phyloP scores from a whole-genome alignment of 371 early-diverging fungal genomes.

The Mortierella sp. region DNA sequence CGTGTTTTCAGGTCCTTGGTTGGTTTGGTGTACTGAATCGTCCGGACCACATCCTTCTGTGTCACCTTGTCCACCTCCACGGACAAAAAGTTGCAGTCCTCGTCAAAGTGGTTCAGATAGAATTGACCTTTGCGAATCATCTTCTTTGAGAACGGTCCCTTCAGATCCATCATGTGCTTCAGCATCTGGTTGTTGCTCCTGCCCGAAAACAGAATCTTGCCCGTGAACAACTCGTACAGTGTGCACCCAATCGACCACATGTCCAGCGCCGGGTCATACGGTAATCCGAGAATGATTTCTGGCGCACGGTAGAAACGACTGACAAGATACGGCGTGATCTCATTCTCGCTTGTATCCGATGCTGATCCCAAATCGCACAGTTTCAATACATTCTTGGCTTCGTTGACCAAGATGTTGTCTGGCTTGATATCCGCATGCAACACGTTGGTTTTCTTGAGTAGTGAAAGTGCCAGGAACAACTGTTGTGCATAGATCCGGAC shows the following conservation, averaged over 20 bases:
- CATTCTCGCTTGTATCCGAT: slow-evolving; percentile 85
- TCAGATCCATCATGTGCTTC: slow-evolving; percentile 90
- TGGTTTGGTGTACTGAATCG: slow-evolving; percentile 73
- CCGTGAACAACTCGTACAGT: slow-evolving; percentile 96
- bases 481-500: slow-evolving; percentile 94
- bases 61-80: slow-evolving; percentile 77
- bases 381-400: slow-evolving; percentile 83
- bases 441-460: slow-evolving; percentile 84
- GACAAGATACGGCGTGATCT: slow-evolving; percentile 95
- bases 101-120: slow-evolving; percentile 86
- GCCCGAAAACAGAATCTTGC: slow-evolving; percentile 94
- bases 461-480: slow-evolving; percentile 85
- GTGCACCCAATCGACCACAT: slow-evolving; percentile 99
- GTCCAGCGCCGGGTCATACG: slow-evolving; percentile 90
- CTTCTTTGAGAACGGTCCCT: slow-evolving; percentile 88
- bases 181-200: slow-evolving; percentile 97
- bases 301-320: slow-evolving; percentile 99
- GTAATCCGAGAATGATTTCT: slow-evolving; percentile 96
- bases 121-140: slow-evolving; percentile 87
- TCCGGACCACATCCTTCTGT: slow-evolving; percentile 77
- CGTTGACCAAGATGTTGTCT: slow-evolving; percentile 94
- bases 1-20: slow-evolving; percentile 76
- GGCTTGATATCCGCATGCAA: slow-evolving; percentile 99
- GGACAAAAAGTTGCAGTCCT: slow-evolving; percentile 72
- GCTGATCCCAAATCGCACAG: slow-evolving; percentile 96